Evolutionary conservation across 1,284 basidiomycete species (phyloP), one percentile per base, ranked within the genome.

Genomic region (Melampsora larici-populina): DNA sequence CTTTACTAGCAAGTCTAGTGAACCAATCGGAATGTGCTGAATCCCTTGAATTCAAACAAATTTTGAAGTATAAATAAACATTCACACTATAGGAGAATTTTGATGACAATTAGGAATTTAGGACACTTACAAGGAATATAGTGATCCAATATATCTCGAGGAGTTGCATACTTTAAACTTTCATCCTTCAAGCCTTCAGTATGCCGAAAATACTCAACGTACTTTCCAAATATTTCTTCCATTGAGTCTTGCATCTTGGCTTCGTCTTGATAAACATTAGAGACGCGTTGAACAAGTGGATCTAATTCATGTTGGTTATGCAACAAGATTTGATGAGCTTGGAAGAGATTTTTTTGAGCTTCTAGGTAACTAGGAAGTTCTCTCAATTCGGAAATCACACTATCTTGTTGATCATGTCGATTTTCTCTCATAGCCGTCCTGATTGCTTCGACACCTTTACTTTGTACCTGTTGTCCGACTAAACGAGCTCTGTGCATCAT

Each of bases 311-410:
- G n/a, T 24, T n/a, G n/a, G 29, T 60, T 60, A 24, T 6, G 3
- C 18, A 60, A 11, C 18, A 60, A 24, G 0, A 24, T 24, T 60
- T 60, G n/a, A 60, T 29, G 55, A 60, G 55, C 55, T 60, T 60
- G 24, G 55, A 24, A 60, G 29, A 60, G 55, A 60, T 29, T 60
- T 29, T 60, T 60, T 60, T 60, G 55, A 24, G 55, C 55, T 60
- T 60, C 29, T 29, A 60, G 29, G 21, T 60, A 60, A 17, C 29
- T 29, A 2, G 55, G 55, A 5, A 9, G 55, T 29, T 24, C 18
- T 60, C 21, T 60, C 9, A 60, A 29, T 24, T 60, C 55, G n/a
- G 29, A 29, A 11, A 60, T 24, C 9, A 24, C n/a, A 24, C 15
- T 24, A 24, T 60, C 55, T 60, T 60, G 13, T 60, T n/a, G 18